Percentiles rank a stretch among this genome's conserved stretches.
These are phyloP conservation scores for Pyrus betulifolia DNA, from an alignment of 306 rosid genomes.

Conservation along the genomic window DNA sequence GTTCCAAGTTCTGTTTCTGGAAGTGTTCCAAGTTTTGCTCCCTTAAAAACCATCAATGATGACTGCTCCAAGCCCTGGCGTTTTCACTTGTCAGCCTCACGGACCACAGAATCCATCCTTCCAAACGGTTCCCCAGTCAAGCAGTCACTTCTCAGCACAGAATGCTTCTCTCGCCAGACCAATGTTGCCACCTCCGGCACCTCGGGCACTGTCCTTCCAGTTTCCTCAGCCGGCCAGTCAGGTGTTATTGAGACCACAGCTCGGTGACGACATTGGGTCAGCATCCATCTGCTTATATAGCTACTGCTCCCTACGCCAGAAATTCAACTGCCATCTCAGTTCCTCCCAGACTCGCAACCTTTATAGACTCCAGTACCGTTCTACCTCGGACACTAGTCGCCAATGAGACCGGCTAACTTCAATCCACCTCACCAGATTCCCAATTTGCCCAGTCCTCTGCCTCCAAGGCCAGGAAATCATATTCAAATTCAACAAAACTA, in stretches of 20 bases:
- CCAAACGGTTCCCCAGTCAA: slow-evolving; percentile 38
- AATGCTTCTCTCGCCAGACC: slow-evolving; percentile 16
- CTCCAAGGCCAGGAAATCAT: slow-evolving; percentile 34
- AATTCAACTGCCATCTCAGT: slow-evolving; percentile 3
- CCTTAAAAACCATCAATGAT: slow-evolving; percentile 31
- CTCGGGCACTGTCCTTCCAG: slow-evolving; percentile 36
- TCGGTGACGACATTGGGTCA: slow-evolving; percentile 39
- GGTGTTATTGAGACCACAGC: slow-evolving; percentile 42
- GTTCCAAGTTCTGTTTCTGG: slow-evolving; percentile 37
- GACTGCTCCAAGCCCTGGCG: slow-evolving; percentile 41
- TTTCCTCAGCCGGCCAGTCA: slow-evolving; percentile 44
- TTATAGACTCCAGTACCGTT: too few species aligned
- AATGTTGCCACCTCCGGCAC: slow-evolving; percentile 35
- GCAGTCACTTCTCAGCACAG: slow-evolving; percentile 31
- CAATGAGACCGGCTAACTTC: slow-evolving; percentile 49
- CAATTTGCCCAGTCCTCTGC: slow-evolving; percentile 13
- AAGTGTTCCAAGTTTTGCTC: slow-evolving; percentile 24
- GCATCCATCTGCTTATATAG: slow-evolving; percentile 25
- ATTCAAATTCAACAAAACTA: slow-evolving; percentile 42
- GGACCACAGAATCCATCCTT: slow-evolving; percentile 37
- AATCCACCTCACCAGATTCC: slow-evolving; percentile 47
- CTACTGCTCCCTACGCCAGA: slow-evolving; percentile 38
- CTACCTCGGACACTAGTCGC: slow-evolving; percentile 4
- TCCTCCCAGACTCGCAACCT: too few species aligned
- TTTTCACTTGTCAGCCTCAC: slow-evolving; percentile 64